phyloP scores from a whole-genome alignment of 78 protist genomes.

The Cyanophora paradoxa region DNA sequence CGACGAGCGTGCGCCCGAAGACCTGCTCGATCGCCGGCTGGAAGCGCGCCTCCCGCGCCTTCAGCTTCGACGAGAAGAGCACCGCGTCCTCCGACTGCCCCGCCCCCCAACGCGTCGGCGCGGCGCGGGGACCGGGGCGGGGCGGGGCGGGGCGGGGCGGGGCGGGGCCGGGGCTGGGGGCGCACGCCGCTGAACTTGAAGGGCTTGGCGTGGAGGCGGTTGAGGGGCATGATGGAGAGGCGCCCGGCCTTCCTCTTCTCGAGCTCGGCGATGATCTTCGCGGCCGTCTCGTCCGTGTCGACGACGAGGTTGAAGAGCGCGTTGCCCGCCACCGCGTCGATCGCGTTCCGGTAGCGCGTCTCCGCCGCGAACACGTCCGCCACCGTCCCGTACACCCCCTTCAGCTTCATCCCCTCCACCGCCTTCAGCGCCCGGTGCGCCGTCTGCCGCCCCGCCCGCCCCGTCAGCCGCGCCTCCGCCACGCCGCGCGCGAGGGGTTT shows the following conservation, averaged over 20 bases:
- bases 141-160: too few relatives aligned
- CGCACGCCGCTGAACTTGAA: too few relatives aligned
- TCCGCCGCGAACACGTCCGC: constrained; percentile 70
- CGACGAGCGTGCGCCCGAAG: constrained; percentile 70
- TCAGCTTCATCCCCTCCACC: neutral
- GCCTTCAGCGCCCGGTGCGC: neutral
- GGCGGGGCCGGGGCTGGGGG: too few relatives aligned
- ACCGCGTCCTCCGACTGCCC: neutral
- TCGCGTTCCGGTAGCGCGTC: constrained; percentile 48
- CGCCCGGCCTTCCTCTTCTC: constrained; percentile 62
- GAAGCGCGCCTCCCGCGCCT: constrained; percentile 3
- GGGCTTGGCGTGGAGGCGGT: constrained; percentile 26
- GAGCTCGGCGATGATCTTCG: constrained; percentile 32
- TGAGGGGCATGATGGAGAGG: constrained; percentile 89
- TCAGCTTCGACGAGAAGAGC: too few relatives aligned
- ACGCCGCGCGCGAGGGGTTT: too few relatives aligned
- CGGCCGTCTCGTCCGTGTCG: constrained; percentile 69
- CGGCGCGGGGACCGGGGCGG: too few relatives aligned
- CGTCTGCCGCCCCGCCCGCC: too few relatives aligned
- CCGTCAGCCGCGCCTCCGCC: too few relatives aligned
- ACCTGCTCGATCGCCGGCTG: constrained; percentile 38
- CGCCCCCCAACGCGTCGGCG: neutral
- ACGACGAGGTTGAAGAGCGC: constrained; percentile 89
- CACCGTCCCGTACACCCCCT: constrained; percentile 76
- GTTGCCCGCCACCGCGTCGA: constrained; percentile 81